Conservation (phyloP, 805 yeast genomes). For the Nadsonia fulvescens region DNA sequence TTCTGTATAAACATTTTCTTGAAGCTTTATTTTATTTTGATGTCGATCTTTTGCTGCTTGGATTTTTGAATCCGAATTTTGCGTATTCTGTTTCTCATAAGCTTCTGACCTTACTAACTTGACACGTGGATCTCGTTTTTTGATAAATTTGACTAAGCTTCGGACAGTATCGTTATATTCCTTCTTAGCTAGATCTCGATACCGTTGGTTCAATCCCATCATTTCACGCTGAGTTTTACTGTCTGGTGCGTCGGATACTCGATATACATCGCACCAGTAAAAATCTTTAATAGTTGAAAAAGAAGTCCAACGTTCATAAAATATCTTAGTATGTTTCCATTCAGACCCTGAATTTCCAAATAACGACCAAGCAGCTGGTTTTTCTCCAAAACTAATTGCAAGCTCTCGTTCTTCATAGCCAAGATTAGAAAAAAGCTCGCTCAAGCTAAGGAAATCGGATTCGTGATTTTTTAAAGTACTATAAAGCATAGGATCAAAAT, state of each 20-base stretch:
- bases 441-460: too few relatives aligned
- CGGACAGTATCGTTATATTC: conserved; percentile 77
- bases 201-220: conserved; percentile 78
- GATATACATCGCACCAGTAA: conserved; percentile 76
- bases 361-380: conserved; percentile 40
- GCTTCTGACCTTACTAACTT: conserved; percentile 21
- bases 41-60: conserved; percentile 15
- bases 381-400: conserved; percentile 48
- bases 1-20: conserved; percentile 27
- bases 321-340: conserved; percentile 43
- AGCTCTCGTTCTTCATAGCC: conserved; percentile 70
- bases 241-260: conserved; percentile 71
- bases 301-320: conserved; percentile 62
- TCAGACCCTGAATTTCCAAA: conserved; percentile 55
- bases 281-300: conserved; percentile 66
- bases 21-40: conserved; percentile 16
- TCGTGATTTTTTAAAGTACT: conserved; percentile 43
- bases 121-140: conserved; percentile 68
- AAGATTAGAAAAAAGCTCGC: conserved; percentile 55
- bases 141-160: conserved; percentile 49
- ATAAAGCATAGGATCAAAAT: conserved; percentile 55
- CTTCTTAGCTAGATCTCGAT: conserved; percentile 58
- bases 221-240: conserved; percentile 74
- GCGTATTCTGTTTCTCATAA: too few relatives aligned
- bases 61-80: conserved; percentile 13